Conservation (phyloP, 805 yeast genomes). For the Cyberlindnera petersonii region DNA sequence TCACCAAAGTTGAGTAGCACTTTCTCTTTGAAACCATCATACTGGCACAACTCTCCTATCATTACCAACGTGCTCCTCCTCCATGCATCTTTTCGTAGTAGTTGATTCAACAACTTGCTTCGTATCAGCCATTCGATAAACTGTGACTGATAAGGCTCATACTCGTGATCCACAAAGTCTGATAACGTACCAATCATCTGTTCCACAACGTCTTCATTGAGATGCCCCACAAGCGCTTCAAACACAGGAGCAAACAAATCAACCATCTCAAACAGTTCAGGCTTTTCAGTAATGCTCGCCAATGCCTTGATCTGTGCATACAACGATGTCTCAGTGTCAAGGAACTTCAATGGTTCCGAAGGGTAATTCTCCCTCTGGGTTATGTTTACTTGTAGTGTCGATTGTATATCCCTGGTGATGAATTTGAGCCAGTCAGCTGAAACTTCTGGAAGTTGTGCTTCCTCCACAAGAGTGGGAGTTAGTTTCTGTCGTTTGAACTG, state of each 20-base stretch:
- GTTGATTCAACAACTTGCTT: background rate
- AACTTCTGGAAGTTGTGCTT: background rate
- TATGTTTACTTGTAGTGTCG: conserved; percentile 7
- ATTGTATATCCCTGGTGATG: conserved; percentile 5
- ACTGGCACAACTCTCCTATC: conserved; percentile 9
- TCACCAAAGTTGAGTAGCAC: conserved; percentile 2
- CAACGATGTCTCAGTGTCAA: conserved; percentile 18
- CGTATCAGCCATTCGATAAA: conserved; percentile 7
- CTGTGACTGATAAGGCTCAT: conserved; percentile 9
- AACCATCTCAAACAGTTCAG: conserved; percentile 9
- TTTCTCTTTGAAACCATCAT: conserved; percentile 1
- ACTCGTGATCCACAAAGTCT: conserved; percentile 19
- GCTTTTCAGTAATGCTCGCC: conserved; percentile 17
- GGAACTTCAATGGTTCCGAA: conserved; percentile 18
- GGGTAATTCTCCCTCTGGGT: conserved; percentile 12
- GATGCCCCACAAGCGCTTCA: conserved; percentile 11
- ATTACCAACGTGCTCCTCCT: conserved; percentile 1
- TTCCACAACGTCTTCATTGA: conserved; percentile 20
- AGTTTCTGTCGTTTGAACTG: conserved; percentile 16
- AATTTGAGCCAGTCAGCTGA: conserved; percentile 14
- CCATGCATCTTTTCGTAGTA: background rate
- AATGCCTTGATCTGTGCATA: conserved; percentile 17
- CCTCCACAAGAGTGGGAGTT: background rate
- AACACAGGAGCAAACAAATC: conserved; percentile 1
- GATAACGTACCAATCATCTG: conserved; percentile 11